Evolutionary conservation across 169 alveolate genomes (phyloP), one percentile per base, ranked within the genome.

Genomic region (Blepharisma undulans): DNA sequence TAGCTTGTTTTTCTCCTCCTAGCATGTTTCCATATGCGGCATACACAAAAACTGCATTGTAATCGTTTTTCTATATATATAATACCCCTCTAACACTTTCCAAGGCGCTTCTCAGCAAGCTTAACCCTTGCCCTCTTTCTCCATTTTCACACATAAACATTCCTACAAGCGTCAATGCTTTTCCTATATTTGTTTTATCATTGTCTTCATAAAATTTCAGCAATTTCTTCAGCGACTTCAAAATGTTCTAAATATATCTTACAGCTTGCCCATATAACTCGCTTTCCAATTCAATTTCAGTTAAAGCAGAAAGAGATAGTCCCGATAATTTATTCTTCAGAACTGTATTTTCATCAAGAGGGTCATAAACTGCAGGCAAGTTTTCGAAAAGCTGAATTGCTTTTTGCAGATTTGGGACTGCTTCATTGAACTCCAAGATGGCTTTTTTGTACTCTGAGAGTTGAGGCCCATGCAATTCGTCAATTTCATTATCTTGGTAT

Each of bases 391-490:
- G 66, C 72, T 86, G 84, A 2, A 86, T 86, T 4, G 91, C 82
- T 33, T 86, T 86, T 22, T 61, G 84, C 27, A 86, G n/a, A 25
- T 86, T 86, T 27, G 91, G 84, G 36, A 66, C 72, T 21, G 91
- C 84, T 86, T 86, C 84, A 71, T 27, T 19, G 66, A 86, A 86
- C n/a, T 86, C 91, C n/a, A 71, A 1, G 5, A 48, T 86, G 12
- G 89, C 89, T 22, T 82, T 34, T 82, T 60, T 82, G 76, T 32
- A 82, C 89, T 82, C 89, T 34, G 33, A 21, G 12, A 21, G 33
- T 34, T 34, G 30, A 22, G 25, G 33, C 36, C 77, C 89, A 22
- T 27, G 34, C 60, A 82, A 82, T 2, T 21, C 21, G 29, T 36
- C 19, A 82, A 30, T 21, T 4, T 48, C 76, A 22, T 21, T 22